Evolutionary conservation across 345 rosid genomes (phyloP).

Genomic region (Erucastrum elatum): DNA sequence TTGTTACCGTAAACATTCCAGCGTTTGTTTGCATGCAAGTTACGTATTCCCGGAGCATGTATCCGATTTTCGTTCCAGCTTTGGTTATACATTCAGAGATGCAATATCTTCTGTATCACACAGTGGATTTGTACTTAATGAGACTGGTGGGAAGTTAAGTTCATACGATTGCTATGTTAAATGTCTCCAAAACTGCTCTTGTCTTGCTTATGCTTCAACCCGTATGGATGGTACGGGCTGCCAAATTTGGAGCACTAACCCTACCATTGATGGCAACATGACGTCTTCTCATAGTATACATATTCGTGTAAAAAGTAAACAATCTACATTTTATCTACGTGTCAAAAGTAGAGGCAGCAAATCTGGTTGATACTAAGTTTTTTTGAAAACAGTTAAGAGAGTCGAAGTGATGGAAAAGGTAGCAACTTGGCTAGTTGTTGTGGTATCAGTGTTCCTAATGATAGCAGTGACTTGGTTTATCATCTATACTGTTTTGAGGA

Average conservation of each 20-base stretch:
- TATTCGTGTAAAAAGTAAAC: background rate
- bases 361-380: background rate
- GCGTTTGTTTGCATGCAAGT: background rate
- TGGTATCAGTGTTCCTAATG: slow-evolving; percentile 24
- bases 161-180: slow-evolving; percentile 28
- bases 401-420: background rate
- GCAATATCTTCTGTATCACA: background rate
- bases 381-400: background rate
- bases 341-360: background rate
- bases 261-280: background rate
- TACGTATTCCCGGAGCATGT: background rate
- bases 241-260: background rate
- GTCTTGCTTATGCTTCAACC: background rate
- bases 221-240: background rate
- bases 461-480: slow-evolving; percentile 15
- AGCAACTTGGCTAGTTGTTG: slow-evolving; percentile 33
- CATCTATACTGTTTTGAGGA: slow-evolving; percentile 25
- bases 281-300: slow-evolving; percentile 1
- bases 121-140: background rate
- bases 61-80: background rate
- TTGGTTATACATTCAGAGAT: background rate
- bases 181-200: background rate
- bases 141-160: slow-evolving; percentile 27
- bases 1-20: background rate
- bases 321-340: background rate